Conservation (phyloP, 192 early-diverging fungal species). For the Rhizophagus prolifer region DNA sequence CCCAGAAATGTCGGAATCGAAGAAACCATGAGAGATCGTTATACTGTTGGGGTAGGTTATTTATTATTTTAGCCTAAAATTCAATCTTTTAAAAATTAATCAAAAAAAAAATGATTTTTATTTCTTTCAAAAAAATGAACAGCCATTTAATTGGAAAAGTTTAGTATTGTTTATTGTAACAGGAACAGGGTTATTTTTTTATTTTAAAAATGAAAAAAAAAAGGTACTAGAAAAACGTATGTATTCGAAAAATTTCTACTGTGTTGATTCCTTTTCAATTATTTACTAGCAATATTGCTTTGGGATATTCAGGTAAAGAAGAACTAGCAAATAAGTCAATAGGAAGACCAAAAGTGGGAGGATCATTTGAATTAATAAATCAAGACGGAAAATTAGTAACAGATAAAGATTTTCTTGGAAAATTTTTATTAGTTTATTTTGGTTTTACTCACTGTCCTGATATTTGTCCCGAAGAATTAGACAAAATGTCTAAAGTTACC, state of each 20-base stretch:
- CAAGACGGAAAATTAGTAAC: slow-evolving; percentile 71
- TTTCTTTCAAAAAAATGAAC: not conserved
- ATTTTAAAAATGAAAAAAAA: slow-evolving; percentile 67
- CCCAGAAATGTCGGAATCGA: slow-evolving; percentile 3
- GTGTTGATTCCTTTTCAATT: not conserved
- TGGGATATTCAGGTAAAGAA: slow-evolving; percentile 18
- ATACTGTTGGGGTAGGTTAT: not conserved
- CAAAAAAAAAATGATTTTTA: not conserved
- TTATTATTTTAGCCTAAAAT: not conserved
- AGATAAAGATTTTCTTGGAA: slow-evolving; percentile 77
- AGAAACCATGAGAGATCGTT: not conserved
- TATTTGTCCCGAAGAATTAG: slow-evolving; percentile 98
- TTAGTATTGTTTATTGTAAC: slow-evolving; percentile 57
- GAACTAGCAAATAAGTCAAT: slow-evolving; percentile 29
- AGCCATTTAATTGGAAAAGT: slow-evolving; percentile 53
- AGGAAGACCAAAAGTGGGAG: slow-evolving; percentile 91
- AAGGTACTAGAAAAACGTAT: slow-evolving; percentile 49
- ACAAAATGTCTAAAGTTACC: slow-evolving; percentile 92
- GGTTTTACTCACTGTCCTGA: slow-evolving; percentile 99
- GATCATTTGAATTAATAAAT: slow-evolving; percentile 84
- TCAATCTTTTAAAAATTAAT: not conserved
- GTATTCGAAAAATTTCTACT: not conserved
- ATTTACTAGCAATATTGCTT: not conserved
- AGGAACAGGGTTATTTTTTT: slow-evolving; percentile 57
- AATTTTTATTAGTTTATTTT: slow-evolving; percentile 93